Base-by-base conservation (phyloP, 345 rosid species). In the Camelina sativa region DNA sequence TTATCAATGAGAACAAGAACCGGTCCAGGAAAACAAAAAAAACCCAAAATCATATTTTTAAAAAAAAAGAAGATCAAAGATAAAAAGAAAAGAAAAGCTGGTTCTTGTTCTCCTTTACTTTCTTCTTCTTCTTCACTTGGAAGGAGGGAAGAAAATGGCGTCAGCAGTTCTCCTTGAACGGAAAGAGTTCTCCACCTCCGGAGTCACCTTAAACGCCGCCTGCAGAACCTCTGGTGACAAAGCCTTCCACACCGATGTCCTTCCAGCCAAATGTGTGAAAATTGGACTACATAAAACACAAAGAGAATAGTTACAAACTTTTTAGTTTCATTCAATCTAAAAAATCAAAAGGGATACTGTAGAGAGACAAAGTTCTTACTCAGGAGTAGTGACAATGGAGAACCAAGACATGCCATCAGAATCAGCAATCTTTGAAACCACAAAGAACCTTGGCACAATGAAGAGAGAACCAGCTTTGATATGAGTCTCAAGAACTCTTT, bases 251-350 rank as follows among this genome's bases (percentile, higher is more conserved):
- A 79, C 85, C 0, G 87, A 85, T 13, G 91, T 93, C 71, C 81
- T 89, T 54, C 98, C 97, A 3, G 97, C 98, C 82, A 93, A 70
- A 70, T 93, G 93, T 15, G 96, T 91, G 89, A 93, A 93, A 8
- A 91, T 79, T 0, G 98, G 98, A 62, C 98, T 91, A 87, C 81
- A 80, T n/a, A 17, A 65, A 6, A 54, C 37, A 46, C 38, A 20
- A 65, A 65, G 9, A 15, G 0, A 23, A 51, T n/a, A 19, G 38
- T 8, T 2, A 13, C 19, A 65, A 62, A 37, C 7, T 20, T 34
- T 4, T 58, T n/a, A 38, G 48, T 9, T 48, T 51, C 44, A 56
- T 17, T 4, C 9, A 54, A 11, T 19, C 11, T 20, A 4, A 15
- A 50, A 48, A 41, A 4, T 44, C 46, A 15, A 8, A 13, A 28